Evolutionary conservation across 768 basidiomycete species (phyloP).

Genomic region (Agrocybe pediades): DNA sequence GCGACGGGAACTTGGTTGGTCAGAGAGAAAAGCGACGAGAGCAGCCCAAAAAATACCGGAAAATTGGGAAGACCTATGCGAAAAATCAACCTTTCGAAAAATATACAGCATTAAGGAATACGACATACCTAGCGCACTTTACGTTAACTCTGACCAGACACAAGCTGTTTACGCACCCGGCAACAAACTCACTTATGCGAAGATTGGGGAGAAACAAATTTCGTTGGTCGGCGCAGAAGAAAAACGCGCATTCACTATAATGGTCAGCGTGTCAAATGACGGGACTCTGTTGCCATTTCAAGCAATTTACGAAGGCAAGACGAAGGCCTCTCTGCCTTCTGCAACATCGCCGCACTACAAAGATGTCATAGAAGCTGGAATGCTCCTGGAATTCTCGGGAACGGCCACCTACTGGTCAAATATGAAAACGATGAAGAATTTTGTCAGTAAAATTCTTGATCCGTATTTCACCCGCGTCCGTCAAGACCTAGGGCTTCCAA

Average conservation of each 20-base stretch:
- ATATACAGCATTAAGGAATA: constrained; percentile 31
- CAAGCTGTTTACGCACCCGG: too few species aligned
- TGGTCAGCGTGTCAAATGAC: constrained; percentile 29
- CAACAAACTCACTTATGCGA: not conserved
- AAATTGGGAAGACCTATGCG: constrained; percentile 29
- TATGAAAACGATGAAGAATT: constrained; percentile 23
- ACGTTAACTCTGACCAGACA: constrained; percentile 31
- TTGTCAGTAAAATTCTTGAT: constrained; percentile 29
- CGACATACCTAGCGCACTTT: constrained; percentile 27
- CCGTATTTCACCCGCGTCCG: constrained; percentile 27
- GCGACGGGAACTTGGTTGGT: constrained; percentile 17
- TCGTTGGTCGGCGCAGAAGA: constrained; percentile 34
- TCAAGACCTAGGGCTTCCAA: constrained; percentile 19
- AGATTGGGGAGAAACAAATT: constrained; percentile 32
- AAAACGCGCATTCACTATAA: constrained; percentile 42
- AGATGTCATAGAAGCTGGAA: constrained; percentile 22
- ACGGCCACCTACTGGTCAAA: constrained; percentile 31
- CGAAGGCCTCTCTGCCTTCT: constrained; percentile 23
- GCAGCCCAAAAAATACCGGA: constrained; percentile 36
- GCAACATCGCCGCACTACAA: constrained; percentile 1
- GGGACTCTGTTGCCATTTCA: constrained; percentile 39
- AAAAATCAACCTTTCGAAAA: constrained; percentile 23
- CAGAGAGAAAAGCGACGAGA: constrained; percentile 24
- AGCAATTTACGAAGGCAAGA: constrained; percentile 34
- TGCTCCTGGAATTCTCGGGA: constrained; percentile 24